These are phyloP conservation scores for Thinopyrum elongatum DNA, from an alignment of 176 grass and related monocot species.

Conservation along the genomic window DNA sequence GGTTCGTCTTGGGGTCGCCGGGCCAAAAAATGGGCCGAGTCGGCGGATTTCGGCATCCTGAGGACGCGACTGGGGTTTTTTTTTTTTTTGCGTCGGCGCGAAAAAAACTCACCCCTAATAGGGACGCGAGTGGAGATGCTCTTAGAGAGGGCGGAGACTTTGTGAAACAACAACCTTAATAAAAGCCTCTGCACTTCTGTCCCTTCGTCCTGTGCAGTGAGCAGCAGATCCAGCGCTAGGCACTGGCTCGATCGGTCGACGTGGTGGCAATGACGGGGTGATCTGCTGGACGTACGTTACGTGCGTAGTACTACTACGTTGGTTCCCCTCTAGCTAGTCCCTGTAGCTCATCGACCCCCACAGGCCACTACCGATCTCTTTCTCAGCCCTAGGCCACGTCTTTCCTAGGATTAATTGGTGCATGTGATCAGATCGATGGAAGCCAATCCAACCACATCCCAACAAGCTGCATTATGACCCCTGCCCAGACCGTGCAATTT, in stretches of 20 bases:
- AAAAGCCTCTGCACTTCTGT: constrained; percentile 10
- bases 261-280: background rate
- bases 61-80: too few relatives aligned
- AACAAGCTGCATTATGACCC: constrained; percentile 43
- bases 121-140: too few relatives aligned
- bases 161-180: background rate
- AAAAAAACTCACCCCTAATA: too few relatives aligned
- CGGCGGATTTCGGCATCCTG: too few relatives aligned
- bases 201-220: background rate
- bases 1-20: too few relatives aligned
- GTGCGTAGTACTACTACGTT: background rate
- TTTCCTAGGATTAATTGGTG: constrained; percentile 31
- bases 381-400: background rate
- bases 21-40: too few relatives aligned
- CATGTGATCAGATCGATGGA: constrained; percentile 23
- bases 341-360: background rate
- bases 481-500: background rate
- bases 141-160: background rate
- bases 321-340: background rate
- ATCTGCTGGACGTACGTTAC: background rate
- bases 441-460: constrained; percentile 40
- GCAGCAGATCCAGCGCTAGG: background rate
- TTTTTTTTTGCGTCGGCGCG: too few relatives aligned
- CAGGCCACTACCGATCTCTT: background rate
- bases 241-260: background rate